Percentiles rank a stretch among this genome's conserved stretches.
phyloP scores from a whole-genome alignment of 768 basidiomycete genomes.

The Podaxis carcinomalis region DNA sequence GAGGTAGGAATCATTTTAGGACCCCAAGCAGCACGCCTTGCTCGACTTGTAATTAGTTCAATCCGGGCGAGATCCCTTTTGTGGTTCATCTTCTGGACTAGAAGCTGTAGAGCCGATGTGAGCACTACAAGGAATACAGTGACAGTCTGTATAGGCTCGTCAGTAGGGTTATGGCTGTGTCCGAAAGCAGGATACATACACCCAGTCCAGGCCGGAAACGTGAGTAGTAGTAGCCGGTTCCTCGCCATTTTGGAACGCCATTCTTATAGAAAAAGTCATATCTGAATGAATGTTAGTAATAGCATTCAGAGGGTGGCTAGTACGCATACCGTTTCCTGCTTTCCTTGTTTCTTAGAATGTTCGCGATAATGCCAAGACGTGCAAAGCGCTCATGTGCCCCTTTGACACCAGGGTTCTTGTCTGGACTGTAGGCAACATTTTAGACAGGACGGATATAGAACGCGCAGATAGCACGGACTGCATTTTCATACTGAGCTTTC shows the following conservation, averaged over 20 bases:
- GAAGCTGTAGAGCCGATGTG: slow-evolving; percentile 77
- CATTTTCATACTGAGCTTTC: slow-evolving; percentile 83
- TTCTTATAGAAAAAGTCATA: slow-evolving; percentile 97
- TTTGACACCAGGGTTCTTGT: slow-evolving; percentile 89
- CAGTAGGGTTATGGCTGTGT: slow-evolving; percentile 1
- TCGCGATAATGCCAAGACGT: slow-evolving; percentile 80
- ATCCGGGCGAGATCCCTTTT: slow-evolving; percentile 69
- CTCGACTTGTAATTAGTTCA: slow-evolving; percentile 52
- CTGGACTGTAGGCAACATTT: slow-evolving; percentile 54
- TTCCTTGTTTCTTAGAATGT: slow-evolving; percentile 75
- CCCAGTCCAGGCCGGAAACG: slow-evolving; percentile 92
- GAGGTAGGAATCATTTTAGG: slow-evolving; percentile 60
- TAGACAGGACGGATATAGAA: not conserved
- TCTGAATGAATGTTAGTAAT: slow-evolving; percentile 30
- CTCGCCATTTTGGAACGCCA: slow-evolving; percentile 95
- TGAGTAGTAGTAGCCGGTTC: slow-evolving; percentile 94
- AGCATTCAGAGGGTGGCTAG: not conserved
- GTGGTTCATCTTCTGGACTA: slow-evolving; percentile 77
- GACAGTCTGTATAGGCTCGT: slow-evolving; percentile 52
- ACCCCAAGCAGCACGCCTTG: slow-evolving; percentile 80
- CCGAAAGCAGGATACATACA: slow-evolving; percentile 33
- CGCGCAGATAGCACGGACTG: slow-evolving; percentile 56
- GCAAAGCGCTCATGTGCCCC: slow-evolving; percentile 86
- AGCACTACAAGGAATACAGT: slow-evolving; percentile 71
- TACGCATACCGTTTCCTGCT: slow-evolving; percentile 67